Conservation (phyloP, 2,329 filamentous ascomycete species). For the Albifimbria verrucaria region DNA sequence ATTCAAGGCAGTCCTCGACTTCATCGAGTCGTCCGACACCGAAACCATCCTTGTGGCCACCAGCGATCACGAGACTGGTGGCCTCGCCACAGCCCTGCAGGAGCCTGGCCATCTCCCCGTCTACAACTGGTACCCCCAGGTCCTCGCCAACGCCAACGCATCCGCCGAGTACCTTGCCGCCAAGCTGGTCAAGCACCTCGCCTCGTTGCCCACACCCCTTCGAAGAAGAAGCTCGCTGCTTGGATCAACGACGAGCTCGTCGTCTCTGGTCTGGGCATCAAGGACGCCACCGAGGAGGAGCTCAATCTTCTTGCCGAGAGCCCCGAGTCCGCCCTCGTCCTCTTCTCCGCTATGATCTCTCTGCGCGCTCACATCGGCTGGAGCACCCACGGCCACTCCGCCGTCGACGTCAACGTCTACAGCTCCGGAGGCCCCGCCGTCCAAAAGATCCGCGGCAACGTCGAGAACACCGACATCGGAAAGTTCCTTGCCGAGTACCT, state of each 20-base stretch:
- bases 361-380: constrained; percentile 86
- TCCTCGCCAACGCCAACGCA: constrained; percentile 73
- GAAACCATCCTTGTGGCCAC: constrained; percentile 84
- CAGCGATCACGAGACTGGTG: constrained; percentile 95
- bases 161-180: constrained; percentile 69
- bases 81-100: constrained; percentile 75
- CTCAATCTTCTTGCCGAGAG: constrained; percentile 61
- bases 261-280: constrained; percentile 69
- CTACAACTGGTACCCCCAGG: constrained; percentile 76
- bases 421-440: constrained; percentile 66
- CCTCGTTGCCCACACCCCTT: constrained; percentile 27
- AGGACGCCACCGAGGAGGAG: constrained; percentile 69
- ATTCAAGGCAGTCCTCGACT: constrained; percentile 79
- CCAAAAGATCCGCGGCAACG: constrained; percentile 71
- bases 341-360: constrained; percentile 83
- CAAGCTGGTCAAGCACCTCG: constrained; percentile 60
- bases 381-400: constrained; percentile 90
- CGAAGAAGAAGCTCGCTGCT: constrained; percentile 41
- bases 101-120: constrained; percentile 50
- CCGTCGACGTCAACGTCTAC: constrained; percentile 96
- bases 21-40: constrained; percentile 69
- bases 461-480: constrained; percentile 93
- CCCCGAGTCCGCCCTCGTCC: constrained; percentile 49
- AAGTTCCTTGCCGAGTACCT: constrained; percentile 78
- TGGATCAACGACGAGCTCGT: constrained; percentile 71